Evolutionary conservation across 257 asterid species (phyloP).

Genomic region (Solanum chiquidenum): DNA sequence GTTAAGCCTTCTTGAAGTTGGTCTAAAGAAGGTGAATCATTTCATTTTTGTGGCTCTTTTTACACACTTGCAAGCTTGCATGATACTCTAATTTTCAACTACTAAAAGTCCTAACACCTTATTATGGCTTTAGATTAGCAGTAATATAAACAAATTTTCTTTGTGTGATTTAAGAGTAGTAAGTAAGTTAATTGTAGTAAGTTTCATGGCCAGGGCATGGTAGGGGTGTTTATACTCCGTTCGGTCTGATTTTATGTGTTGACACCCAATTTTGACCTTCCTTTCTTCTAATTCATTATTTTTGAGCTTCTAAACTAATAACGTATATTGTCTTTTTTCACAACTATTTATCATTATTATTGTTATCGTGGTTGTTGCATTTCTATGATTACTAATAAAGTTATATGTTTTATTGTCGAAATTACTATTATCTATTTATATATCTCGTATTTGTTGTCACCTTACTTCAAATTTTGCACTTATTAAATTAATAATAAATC

Average conservation of each 20-base stretch:
- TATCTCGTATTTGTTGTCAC: no score
- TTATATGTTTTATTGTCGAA: no score
- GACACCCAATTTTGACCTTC: not conserved
- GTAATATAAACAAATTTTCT: not conserved
- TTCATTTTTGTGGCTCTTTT: slow-evolving; percentile 14
- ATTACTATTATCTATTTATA: no score
- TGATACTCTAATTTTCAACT: not conserved
- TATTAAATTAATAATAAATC: no score
- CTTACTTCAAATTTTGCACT: no score
- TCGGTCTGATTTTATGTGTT: not conserved
- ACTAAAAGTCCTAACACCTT: not conserved
- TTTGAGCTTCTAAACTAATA: not conserved
- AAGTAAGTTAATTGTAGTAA: not conserved
- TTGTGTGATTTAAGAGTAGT: not conserved
- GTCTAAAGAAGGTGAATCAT: slow-evolving; percentile 23
- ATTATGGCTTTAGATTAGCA: not conserved
- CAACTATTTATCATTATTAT: not conserved
- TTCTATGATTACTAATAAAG: no score
- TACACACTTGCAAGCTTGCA: not conserved
- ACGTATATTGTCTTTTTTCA: fast-evolving
- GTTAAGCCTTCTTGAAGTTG: not conserved
- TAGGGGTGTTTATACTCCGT: not conserved
- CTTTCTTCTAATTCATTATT: not conserved
- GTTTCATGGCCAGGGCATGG: not conserved
- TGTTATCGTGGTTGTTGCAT: no score